Evolutionary conservation across 345 rosid genomes (phyloP), one percentile per base, ranked within the genome.

Genomic region (Eucalyptus tenuipes): DNA sequence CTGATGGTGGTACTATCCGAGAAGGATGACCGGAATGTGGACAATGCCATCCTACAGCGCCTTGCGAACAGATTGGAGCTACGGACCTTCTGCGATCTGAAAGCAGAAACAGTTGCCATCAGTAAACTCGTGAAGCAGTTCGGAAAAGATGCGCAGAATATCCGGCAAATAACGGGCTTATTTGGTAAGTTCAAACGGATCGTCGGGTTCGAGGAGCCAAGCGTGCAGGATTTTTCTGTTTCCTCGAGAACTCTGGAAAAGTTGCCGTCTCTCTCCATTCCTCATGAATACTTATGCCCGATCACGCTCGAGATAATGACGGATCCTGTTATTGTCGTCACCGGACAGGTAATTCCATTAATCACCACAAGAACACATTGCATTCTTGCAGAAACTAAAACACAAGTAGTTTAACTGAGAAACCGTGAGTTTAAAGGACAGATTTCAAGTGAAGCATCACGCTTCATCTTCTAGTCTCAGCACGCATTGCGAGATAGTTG

Each of bases 281-380:
- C 97, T 57, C 91, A 93, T 33, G 96, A 95, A 88, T 95, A 92
- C 88, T 94, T 93, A 7, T 95, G 97, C 47, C 95, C 96, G 15
- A 91, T 95, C 84, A 66, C 94, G 25, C 87, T 94, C n/a, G 96
- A 94, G 91, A 92, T 95, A 88, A 95, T 95, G 96, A 90, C 91
- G 49, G 96, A 94, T 86, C 97, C 97, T 15, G 96, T 94, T 40
- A 95, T 95, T 18, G 93, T 93, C 71, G 92, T 95, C 86, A 93
- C 95, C 29, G 96, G 97, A 87, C 97, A 95, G 97, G 97, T 95
- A 93, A 88, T 33, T 81, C 82, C 45, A 16, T 18, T 22, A 52
- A 14, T 33, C 37, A 64, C 18, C 75, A n/a, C 75, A 37, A 64
- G 31, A 29, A 47, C 22, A 17, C 53, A 25, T 15, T 15, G 86